Evolutionary conservation across 1,284 basidiomycete genomes (phyloP), one percentile per base, ranked within the genome.

Genomic region (Apiotrichum laibachii): DNA sequence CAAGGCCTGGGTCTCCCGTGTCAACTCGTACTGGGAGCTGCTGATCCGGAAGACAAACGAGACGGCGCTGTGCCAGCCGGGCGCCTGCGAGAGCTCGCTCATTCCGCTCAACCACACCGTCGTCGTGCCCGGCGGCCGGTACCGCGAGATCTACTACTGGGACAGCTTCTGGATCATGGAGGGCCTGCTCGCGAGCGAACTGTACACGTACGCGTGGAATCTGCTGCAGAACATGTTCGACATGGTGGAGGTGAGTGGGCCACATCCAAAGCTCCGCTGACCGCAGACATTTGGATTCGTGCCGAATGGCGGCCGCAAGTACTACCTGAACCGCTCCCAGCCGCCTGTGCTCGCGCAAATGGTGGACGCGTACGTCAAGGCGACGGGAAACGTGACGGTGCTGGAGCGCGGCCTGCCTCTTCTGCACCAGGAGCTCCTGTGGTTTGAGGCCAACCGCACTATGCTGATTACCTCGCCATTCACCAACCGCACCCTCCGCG

Each of bases 221-320:
- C 88, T 91, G 0, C 80, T 94, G 34, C 85, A 89, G 67, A 94
- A 95, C 79, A 93, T 96, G 70, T 92, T 95, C 90, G 92, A 96
- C 70, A 85, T 93, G 71, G 80, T 96, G 53, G 85, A 88, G 40
- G 76, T 76, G 43, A 59, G 70, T 82, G 42, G 19, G n/a, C n/a
- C n/a, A n/a, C n/a, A n/a, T n/a, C n/a, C 26, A 21, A 21, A 44
- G 18, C 19, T 10, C 13, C 13, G 15, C 34, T 34, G 26, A 37
- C 37, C 22, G 5, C 49, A 75, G 72, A 50, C 55, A 2, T 76
- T 76, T 57, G 92, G 92, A 0, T 97, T 95, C 79, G 87, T 97
- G 64, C 92, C 92, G 2, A 97, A 96, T 70, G 93, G 93, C 15
- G 92, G 91, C 16, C 82, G 75, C 39, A 77, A 77, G 59, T 66